Base-by-base conservation (phyloP, 306 rosid genomes). In the Malus orientalis region DNA sequence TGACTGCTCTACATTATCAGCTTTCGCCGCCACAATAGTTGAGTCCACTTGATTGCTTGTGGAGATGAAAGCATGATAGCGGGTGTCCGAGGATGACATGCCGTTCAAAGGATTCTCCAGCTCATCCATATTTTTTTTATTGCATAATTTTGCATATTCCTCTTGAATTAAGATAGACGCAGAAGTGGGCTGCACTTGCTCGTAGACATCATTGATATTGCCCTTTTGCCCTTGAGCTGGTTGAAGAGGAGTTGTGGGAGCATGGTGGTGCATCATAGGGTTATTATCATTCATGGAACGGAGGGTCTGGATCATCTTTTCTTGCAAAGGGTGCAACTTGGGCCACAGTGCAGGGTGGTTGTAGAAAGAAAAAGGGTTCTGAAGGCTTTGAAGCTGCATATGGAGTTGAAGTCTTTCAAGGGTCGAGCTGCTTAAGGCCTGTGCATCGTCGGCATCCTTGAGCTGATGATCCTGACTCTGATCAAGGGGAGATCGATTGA, bases 401-500 rank as follows among this genome's bases (percentile, higher is more conserved):
- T 91, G 99, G 19, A 96, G 91, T 78, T 96, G 99, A 78, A 96
- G 97, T 81, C 99, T 89, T 77, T 96, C 99, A 8, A 96, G 78
- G 30, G 99, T 98, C 0, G 99, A 92, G 70, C 74, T 91, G 80
- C 97, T 93, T 42, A 92, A 76, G 18, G 85, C 67, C 14, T 86
- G 87, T 15, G 88, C 45, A 3, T 89, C 87, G 47, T 54, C 82
- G 38, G 47, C 44, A 13, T 86, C 89, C 74, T 82, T 85, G 14
- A 64, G 70, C 55, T 51, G 55, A 32, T 84, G 75, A 29, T 79
- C 87, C 7, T 74, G 79, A 71, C 6, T 69, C 16, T 22, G 16
- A 54, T 40, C 58, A 15, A 81, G 54, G 3, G 75, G 75, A 8
- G 51, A 30, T 8, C 74, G 82, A 68, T 71, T 79, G 65, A 38